Conservation (phyloP, 306 rosid species). For the Rosa persica region DNA sequence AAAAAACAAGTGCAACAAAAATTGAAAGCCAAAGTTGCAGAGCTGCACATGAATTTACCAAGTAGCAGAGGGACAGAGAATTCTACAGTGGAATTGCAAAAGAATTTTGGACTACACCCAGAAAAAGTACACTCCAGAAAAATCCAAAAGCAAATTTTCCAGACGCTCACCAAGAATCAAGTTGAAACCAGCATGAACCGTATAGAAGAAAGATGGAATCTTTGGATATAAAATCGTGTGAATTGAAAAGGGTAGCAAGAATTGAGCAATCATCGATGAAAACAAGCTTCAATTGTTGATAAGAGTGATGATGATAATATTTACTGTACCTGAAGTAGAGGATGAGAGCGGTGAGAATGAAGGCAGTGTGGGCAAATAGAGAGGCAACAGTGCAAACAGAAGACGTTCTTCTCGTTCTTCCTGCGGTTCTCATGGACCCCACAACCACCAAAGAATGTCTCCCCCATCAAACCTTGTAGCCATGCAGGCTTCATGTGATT, state of each 20-base stretch:
- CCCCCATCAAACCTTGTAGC: conserved; percentile 71
- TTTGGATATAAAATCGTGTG: neutral
- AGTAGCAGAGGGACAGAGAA: neutral
- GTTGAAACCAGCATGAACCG: neutral
- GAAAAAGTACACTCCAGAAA: neutral
- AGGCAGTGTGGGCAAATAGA: conserved; percentile 95
- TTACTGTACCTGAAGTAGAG: conserved; percentile 79
- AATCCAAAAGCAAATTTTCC: neutral
- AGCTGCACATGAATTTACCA: conserved; percentile 1
- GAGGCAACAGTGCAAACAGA: conserved; percentile 87
- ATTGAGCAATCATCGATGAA: neutral
- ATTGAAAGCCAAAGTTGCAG: neutral
- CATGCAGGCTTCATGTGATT: conserved; percentile 76
- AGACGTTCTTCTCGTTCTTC: conserved; percentile 97
- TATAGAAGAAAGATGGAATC: neutral
- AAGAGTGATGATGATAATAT: neutral
- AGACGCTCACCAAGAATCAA: neutral
- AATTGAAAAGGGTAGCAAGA: conserved; percentile 1
- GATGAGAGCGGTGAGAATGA: conserved; percentile 70
- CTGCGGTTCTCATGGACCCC: conserved; percentile 75
- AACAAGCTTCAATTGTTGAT: neutral
- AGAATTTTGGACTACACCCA: neutral
- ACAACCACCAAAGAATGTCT: conserved; percentile 92
- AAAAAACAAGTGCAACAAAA: neutral
- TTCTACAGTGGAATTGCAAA: conserved; percentile 9